Base-by-base conservation (phyloP, 129 eudicot genomes). In the Sambucus nigra region DNA sequence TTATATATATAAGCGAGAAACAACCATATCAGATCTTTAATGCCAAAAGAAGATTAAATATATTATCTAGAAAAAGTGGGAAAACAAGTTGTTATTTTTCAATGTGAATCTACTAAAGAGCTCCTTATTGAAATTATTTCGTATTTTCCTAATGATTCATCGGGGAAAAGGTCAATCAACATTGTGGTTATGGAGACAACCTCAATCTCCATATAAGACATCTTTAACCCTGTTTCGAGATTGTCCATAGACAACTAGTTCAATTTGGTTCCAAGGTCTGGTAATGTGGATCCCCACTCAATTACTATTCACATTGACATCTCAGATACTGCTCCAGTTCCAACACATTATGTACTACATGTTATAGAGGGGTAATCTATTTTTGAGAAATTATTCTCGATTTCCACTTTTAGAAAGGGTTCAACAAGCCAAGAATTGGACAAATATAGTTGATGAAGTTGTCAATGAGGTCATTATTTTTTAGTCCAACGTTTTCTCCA, bases 201-300 rank as follows among this genome's bases (percentile, higher is more conserved):
- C 55, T 57, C 44, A 26, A 8, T 69, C 5, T 64, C 67, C 17
- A 25, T 74, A 42, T 42, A 63, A 38, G 71, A 67, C 28, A 50
- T 67, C 22, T 61, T 67, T 16, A 24, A 35, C 15, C 32, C 57
- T 2, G 26, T n/a, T n/a, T 24, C 6, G 15, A 51, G 67, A 55
- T 65, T 67, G 15, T 55, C 65, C 17, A 47, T 61, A 25, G 73
- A 73, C 2, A 67, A 61, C n/a, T n/a, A n/a, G n/a, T n/a, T n/a
- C n/a, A n/a, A n/a, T n/a, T n/a, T n/a, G n/a, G n/a, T n/a, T n/a
- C n/a, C n/a, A n/a, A n/a, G n/a, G n/a, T n/a, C n/a, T n/a, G n/a
- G n/a, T n/a, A n/a, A n/a, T n/a, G n/a, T n/a, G n/a, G n/a, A n/a
- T n/a, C n/a, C n/a, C n/a, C n/a, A n/a, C n/a, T n/a, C n/a, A n/a